Evolutionary conservation across 2,329 filamentous ascomycete genomes (phyloP), one percentile per base, ranked within the genome.

Genomic region (Pyrenochaeta sp.): DNA sequence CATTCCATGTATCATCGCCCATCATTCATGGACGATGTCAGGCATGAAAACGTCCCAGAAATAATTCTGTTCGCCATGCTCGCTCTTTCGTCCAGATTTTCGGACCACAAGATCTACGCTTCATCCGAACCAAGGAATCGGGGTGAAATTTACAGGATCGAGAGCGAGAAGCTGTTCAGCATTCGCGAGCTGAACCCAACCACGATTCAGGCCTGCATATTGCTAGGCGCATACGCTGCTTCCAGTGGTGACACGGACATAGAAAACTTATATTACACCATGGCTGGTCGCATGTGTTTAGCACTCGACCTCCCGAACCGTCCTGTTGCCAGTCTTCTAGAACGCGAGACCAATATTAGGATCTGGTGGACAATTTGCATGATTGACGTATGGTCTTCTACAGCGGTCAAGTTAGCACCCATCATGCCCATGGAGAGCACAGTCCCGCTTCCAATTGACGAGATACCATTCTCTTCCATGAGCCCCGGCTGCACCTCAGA

Each of bases 281-380:
- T 48, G 24, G 58, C 44, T 24, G 58, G 58, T 23, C 55, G 58
- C 17, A 59, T 61, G 44, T 58, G 53, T 17, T 35, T 61, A 20
- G 49, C 45, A 7, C 49, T 61, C 9, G 58, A 61, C 41, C 20
- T 61, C 17, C 48, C 55, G 5, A 61, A 53, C 42, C 49, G 45
- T 2, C 55, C 53, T 11, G 55, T 59, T 21, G 29, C 41, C 7
- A 59, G 49, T 35, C 41, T 55, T 9, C 31, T 61, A 9, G 58
- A 61, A 27, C 55, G 55, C 22, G 58, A 61, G 38, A 41, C 58
- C 9, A 61, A 61, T 14, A 59, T 59, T 28, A 53, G 58, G 47
- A 55, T 49, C 21, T 61, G 58, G 58, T 61, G 55, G 55, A 51
- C 55, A 10, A 34, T 61, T 10, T 58, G 53, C n/a, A 61, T 61